Conservation (phyloP, 768 basidiomycete species). For the Gyrodon lividus region DNA sequence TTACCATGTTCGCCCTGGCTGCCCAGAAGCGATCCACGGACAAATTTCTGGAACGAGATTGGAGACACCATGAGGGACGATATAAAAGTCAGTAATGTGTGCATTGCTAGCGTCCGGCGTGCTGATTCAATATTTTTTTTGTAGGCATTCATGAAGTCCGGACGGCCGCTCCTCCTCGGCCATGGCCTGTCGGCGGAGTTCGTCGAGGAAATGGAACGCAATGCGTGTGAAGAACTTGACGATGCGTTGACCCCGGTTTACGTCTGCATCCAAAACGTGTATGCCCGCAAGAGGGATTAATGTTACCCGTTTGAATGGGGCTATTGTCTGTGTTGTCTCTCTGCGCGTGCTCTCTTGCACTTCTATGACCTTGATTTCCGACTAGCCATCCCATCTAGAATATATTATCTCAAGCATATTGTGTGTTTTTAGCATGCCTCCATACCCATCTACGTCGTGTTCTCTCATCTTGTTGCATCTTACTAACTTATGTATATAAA, state of each 20-base stretch:
- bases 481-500: neutral
- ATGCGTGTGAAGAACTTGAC: slow-evolving; percentile 51
- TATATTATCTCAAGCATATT: slow-evolving; percentile 21
- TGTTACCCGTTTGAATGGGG: slow-evolving; percentile 2
- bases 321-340: neutral
- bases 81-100: slow-evolving; percentile 41
- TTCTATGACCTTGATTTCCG: slow-evolving; percentile 8
- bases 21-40: slow-evolving; percentile 18
- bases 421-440: slow-evolving; percentile 16
- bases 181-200: slow-evolving; percentile 54
- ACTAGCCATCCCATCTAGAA: slow-evolving; percentile 18
- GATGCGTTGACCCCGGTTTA: slow-evolving; percentile 47
- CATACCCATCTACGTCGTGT: slow-evolving; percentile 1
- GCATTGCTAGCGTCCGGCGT: neutral
- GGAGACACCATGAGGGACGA: slow-evolving; percentile 57
- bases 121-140: slow-evolving; percentile 1
- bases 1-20: slow-evolving; percentile 58
- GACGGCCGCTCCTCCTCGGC: slow-evolving; percentile 65
- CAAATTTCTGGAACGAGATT: slow-evolving; percentile 40
- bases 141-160: slow-evolving; percentile 65
- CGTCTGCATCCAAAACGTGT: slow-evolving; percentile 58
- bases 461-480: slow-evolving; percentile 1
- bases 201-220: slow-evolving; percentile 52
- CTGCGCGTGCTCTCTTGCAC: neutral
- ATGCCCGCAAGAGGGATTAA: slow-evolving; percentile 42